Evolutionary conservation across 495 filamentous ascomycete species (phyloP), one percentile per base, ranked within the genome.

Genomic region (Annulohypoxylon maeteangense): DNA sequence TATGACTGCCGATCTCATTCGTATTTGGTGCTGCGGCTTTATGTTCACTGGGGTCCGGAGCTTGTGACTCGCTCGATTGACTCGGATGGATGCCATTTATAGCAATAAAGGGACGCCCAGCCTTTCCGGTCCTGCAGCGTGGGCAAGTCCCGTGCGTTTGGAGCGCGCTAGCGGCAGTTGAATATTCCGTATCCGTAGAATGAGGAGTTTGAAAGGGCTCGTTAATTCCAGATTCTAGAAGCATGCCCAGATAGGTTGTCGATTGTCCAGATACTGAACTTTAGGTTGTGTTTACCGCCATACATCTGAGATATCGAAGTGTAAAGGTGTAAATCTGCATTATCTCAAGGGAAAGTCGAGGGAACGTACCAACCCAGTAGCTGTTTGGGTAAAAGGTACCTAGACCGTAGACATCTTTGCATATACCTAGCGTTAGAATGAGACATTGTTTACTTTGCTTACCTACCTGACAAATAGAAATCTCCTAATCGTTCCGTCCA

Each of bases 1-100:
- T 50, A 34, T 50, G 22, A 65, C 55, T 59, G 61, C 72, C 58
- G 70, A 73, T 83, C 70, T 67, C 64, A 53, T 56, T 72, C 70
- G 70, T 72, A 72, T 72, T 68, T 76, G 32, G 64, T 48, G 64
- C 64, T 64, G 69, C 59, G 63, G 69, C 58, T 72, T 58, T 59
- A 62, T 65, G 22, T 29, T 16, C 53, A n/a, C 40, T 58, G 63
- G 68, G 62, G 62, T 58, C 44, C 57, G 42, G 34, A 47, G 50
- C 20, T 44, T 32, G 62, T 67, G 69, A 67, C 63, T 71, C 63
- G 69, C 34, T 59, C 45, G 54, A 38, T 27, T 61, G 53, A 42
- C 38, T 71, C 27, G 58, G 58, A 55, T 20, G 4, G 12, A 29
- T 67, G 31, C 70, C 64, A 72, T 67, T 72, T 67, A 67, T 72